Percentiles rank a stretch among this genome's conserved stretches.
These are phyloP conservation scores for Mycosphaerella sp. DNA, from an alignment of 2,329 filamentous ascomycete genomes.

Conservation along the genomic window DNA sequence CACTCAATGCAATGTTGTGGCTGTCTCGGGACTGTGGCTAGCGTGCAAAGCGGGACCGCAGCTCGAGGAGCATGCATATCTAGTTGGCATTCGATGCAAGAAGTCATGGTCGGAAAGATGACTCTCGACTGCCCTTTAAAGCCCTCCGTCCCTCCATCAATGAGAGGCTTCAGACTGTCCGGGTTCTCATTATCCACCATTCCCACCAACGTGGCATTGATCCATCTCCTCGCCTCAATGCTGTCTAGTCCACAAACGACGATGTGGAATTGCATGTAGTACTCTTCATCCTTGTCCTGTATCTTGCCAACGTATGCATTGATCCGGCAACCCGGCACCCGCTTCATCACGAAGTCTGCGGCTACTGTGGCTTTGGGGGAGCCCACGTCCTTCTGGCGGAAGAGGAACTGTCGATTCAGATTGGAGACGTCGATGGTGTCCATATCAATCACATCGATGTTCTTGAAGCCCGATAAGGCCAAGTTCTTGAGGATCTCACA, in stretches of 20 bases:
- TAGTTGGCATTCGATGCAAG: slow-evolving; percentile 95
- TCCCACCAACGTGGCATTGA: slow-evolving; percentile 85
- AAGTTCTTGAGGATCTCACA: slow-evolving; percentile 97
- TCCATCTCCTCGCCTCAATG: slow-evolving; percentile 97
- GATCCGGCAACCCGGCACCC: slow-evolving; percentile 86
- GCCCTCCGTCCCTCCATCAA: slow-evolving; percentile 95
- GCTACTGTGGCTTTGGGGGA: slow-evolving; percentile 91
- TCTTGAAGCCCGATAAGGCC: slow-evolving; percentile 88
- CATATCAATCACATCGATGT: slow-evolving; percentile 99
- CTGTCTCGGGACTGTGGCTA: slow-evolving; percentile 92
- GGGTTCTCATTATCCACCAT: slow-evolving; percentile 80
- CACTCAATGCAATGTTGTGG: slow-evolving; percentile 98
- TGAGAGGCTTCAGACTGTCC: slow-evolving; percentile 84
- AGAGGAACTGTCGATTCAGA: slow-evolving; percentile 94
- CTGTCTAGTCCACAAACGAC: slow-evolving; percentile 93
- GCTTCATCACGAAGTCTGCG: slow-evolving; percentile 80
- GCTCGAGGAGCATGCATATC: slow-evolving; percentile 98
- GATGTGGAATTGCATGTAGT: slow-evolving; percentile 95
- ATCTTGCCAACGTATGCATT: slow-evolving; percentile 92
- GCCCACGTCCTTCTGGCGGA: slow-evolving; percentile 84
- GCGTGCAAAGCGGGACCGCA: slow-evolving; percentile 92
- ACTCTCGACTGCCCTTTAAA: slow-evolving; percentile 97
- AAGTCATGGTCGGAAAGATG: slow-evolving; percentile 84
- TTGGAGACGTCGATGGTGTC: slow-evolving; percentile 99
- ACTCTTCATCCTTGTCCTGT: slow-evolving; percentile 91